Percentiles rank a stretch among this genome's conserved stretches.
phyloP scores from a whole-genome alignment of 2,329 filamentous ascomycete genomes.

The Diplodia mutila region DNA sequence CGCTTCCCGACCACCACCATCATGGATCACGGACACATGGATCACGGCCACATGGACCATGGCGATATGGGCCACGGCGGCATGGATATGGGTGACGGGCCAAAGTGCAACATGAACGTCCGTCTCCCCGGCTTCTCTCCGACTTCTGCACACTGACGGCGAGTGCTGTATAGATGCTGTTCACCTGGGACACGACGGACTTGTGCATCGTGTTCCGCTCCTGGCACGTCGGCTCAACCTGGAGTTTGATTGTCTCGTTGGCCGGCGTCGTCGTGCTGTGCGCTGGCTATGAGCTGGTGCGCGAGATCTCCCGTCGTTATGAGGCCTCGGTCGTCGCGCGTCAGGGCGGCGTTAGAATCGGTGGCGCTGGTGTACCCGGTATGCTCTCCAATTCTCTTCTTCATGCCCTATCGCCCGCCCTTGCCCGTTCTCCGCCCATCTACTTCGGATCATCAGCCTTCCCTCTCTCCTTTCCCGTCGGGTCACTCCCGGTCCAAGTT shows the following conservation, averaged over 20 bases:
- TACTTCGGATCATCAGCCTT: neutral
- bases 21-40: slow-evolving; percentile 29
- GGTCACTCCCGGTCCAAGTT: neutral
- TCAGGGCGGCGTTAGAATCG: slow-evolving; percentile 29
- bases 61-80: slow-evolving; percentile 58
- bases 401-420: no score
- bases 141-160: neutral
- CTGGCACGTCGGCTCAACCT: slow-evolving; percentile 80
- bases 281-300: slow-evolving; percentile 90
- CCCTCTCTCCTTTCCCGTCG: neutral
- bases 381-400: neutral
- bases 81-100: slow-evolving; percentile 43
- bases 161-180: slow-evolving; percentile 74
- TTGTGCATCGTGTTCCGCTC: slow-evolving; percentile 94
- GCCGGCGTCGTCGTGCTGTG: slow-evolving; percentile 79
- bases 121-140: slow-evolving; percentile 37
- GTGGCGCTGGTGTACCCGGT: slow-evolving; percentile 19
- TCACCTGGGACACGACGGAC: slow-evolving; percentile 92
- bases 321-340: slow-evolving; percentile 54
- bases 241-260: slow-evolving; percentile 75
- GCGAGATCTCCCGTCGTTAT: slow-evolving; percentile 75
- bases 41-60: slow-evolving; percentile 52
- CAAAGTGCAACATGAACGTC: slow-evolving; percentile 90
- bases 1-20: neutral
- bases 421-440: neutral